Evolutionary conservation across 768 basidiomycete species (phyloP).

Genomic region (Candolleomyces aberdarensis): DNA sequence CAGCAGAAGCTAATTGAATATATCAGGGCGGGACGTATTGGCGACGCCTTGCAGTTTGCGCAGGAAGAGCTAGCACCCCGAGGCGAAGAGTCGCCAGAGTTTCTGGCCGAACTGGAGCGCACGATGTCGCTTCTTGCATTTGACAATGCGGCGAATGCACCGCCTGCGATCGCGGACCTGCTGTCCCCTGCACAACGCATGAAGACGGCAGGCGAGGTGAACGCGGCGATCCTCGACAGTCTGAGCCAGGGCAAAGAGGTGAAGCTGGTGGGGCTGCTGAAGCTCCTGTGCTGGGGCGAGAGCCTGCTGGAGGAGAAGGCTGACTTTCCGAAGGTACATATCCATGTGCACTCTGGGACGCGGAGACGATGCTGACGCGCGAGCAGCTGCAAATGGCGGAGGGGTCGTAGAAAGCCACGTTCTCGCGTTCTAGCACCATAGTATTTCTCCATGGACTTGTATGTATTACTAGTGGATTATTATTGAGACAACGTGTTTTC

Average conservation of each 20-base stretch:
- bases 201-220: slow-evolving; percentile 95
- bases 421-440: background rate
- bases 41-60: slow-evolving; percentile 85
- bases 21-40: slow-evolving; percentile 78
- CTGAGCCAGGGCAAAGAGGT: slow-evolving; percentile 91
- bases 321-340: slow-evolving; percentile 73
- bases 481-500: slow-evolving; percentile 18
- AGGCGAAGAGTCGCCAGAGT: slow-evolving; percentile 93
- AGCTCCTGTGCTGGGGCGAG: slow-evolving; percentile 89
- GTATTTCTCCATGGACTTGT: slow-evolving; percentile 9
- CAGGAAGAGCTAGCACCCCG: slow-evolving; percentile 92
- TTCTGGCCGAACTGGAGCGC: slow-evolving; percentile 85
- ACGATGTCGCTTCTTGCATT: slow-evolving; percentile 94
- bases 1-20: slow-evolving; percentile 95
- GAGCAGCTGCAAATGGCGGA: slow-evolving; percentile 25
- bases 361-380: slow-evolving; percentile 11
- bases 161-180: slow-evolving; percentile 70
- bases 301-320: slow-evolving; percentile 69
- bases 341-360: slow-evolving; percentile 2
- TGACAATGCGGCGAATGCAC: slow-evolving; percentile 58
- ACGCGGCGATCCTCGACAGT: slow-evolving; percentile 91
- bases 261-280: slow-evolving; percentile 79
- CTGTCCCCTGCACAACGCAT: slow-evolving; percentile 84
- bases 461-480: slow-evolving; percentile 8
- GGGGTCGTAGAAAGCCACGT: background rate